Evolutionary conservation across 441 rosid species (phyloP), one percentile per base, ranked within the genome.

Genomic region (Gossypium lobatum): DNA sequence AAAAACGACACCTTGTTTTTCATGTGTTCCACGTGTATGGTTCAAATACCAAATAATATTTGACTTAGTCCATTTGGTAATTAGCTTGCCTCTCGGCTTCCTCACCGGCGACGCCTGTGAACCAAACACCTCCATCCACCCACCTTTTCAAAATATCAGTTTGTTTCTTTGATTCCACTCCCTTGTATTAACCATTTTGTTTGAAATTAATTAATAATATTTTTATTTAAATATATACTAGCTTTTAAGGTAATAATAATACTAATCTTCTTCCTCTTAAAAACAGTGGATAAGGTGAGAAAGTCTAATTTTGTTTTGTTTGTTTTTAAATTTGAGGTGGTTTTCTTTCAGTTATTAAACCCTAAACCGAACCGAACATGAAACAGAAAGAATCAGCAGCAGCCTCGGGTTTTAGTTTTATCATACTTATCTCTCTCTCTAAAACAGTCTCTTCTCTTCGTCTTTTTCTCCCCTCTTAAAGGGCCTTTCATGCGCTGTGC

Each of bases 1-100:
- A 52, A 39, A 39, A 8, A 8, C 45, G 45, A 39, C 13, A 42
- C 26, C 46, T 66, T 2, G 10, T 0, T 0, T 65, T 76, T 87
- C 86, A 80, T 77, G 84, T 5, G 0, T 0, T 71, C 71, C 91
- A 77, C 85, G 85, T 82, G 85, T 76, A 64, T 0, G 0, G 0
- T 20, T 11, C 26, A 20, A 7, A 13, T 26, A 13, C 53, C n/a
- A 28, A 57, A 52, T 54, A 39, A 39, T 39, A 39, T 6, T 82
- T 83, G 88, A 84, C 86, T 72, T 18, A n/a, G 82, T 82, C 83
- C 82, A 14, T 11, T 14, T 14, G 28, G 55, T 20, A 13, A n/a
- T 50, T 50, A 23, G 55, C 71, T 66, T 20, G 60, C 5, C 60
- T 55, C 60, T 18, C 60, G 25, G 26, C 60, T 8, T 4, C 21